Evolutionary conservation across 768 basidiomycete species (phyloP), one percentile per base, ranked within the genome.

Genomic region (Piloderma croceum): DNA sequence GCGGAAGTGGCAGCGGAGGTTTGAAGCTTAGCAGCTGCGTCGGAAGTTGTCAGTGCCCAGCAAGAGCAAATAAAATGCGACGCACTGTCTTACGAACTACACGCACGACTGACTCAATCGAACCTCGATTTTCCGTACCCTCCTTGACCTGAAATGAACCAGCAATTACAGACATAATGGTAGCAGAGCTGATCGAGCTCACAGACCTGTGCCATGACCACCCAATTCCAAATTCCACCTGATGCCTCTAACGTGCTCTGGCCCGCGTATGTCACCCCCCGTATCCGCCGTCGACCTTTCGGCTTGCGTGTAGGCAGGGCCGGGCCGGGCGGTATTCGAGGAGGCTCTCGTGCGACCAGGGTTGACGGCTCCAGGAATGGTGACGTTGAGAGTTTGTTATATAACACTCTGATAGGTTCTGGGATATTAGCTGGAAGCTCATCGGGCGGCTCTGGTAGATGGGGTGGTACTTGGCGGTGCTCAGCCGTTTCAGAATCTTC

Each of bases 71-170:
- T 34, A 31, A 33, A 4, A 37, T 10, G 24, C 32, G 15, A 73
- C 83, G 42, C 46, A 82, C 88, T 47, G 76, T 70, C 63, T 83
- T 89, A 46, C 86, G 68, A 20, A 87, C 73, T 10, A 76, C 57
- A 36, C 84, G 71, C 32, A 85, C 74, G 27, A 89, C 77, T 6
- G 79, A 77, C 53, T 89, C 84, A 41, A 90, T 79, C 2, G 80
- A 76, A 5, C 87, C 89, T 51, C 81, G 73, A 41, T 74, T 78
- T 65, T 90, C 87, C 6, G 84, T 84, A 7, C 88, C 88, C 50
- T 88, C 83, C 56, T 88, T 91, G 36, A 91, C 85, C 83, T 86
- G 36, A 22, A 12, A 6, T 31, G 29, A 31, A 31, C 29, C 20
- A 43, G 10, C 18, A 4, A 12, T 24, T 5, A 33, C 25, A 29